Base-by-base conservation (phyloP, 768 basidiomycete genomes). In the Lentinula edodes region DNA sequence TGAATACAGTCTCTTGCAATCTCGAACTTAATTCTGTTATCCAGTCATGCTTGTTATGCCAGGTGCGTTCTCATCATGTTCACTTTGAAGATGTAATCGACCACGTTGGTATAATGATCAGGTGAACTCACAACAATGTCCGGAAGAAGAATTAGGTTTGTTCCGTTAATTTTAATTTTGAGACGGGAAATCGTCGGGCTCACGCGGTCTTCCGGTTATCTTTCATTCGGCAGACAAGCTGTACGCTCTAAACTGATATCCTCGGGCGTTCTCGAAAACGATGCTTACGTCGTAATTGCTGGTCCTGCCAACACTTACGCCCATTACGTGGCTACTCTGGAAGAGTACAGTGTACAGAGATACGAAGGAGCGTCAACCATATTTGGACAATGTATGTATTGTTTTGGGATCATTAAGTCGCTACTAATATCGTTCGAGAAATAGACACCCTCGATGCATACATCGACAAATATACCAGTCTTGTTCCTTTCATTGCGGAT, bases 311-410 rank as follows among this genome's bases (percentile, higher is more conserved):
- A 91, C 65, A 87, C 88, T 5, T 92, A 92, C 67, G 82, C 76
- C 0, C 90, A 91, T 72, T 90, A 91, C 69, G 78, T 90, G 56
- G 75, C 89, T 1, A 91, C 89, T 34, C 78, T 74, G 9, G 89
- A 92, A 71, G 89, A 90, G 71, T 91, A 90, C 69, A 72, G 78
- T 23, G 73, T 89, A 13, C 91, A 92, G 71, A 80, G 91, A 54
- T 91, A 91, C 65, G 91, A 92, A 73, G 91, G 90, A 54, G 90
- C 88, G 0, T 91, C 90, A 48, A 91, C 88, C 8, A 78, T 91
- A 50, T 91, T 84, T 71, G 90, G 91, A 42, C 84, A 79, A 61
- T 82, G 91, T 91, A 65, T 70, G 86, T 77, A 5, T 18, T 41
- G 8, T 39, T 23, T 12, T 8, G 18, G 53, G 35, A 38, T 20